A percentile compares a stretch with the other conserved stretches of the same genome.
Evolutionary conservation across 495 filamentous ascomycete genomes (phyloP).

Genomic region (Geopyxis carbonaria): DNA sequence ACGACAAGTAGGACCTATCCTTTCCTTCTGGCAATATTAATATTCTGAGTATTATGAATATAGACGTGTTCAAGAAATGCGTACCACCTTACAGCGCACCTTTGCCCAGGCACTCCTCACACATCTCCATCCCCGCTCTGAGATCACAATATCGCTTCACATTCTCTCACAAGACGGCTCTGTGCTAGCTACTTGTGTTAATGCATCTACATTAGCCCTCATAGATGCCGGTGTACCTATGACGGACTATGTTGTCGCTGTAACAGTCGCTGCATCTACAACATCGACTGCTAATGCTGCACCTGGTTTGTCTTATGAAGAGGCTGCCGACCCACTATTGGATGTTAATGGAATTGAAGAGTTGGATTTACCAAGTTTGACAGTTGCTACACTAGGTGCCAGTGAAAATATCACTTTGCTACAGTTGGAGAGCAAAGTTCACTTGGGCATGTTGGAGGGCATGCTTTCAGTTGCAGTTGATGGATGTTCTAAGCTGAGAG

Average conservation of each 20-base stretch:
- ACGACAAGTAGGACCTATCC: conserved; percentile 50
- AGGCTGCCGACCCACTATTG: conserved; percentile 58
- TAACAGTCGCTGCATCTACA: conserved; percentile 48
- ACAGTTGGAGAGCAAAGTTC: conserved; percentile 69
- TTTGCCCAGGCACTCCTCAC: conserved; percentile 61
- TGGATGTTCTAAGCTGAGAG: conserved; percentile 71
- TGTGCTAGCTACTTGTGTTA: conserved; percentile 73
- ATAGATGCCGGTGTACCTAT: conserved; percentile 92
- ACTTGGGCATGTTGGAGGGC: conserved; percentile 60
- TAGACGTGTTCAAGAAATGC: conserved; percentile 67
- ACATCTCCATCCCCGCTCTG: conserved; percentile 76
- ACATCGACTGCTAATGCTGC: conserved; percentile 35
- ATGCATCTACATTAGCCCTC: conserved; percentile 80
- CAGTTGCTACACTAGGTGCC: conserved; percentile 58
- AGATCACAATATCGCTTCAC: conserved; percentile 64
- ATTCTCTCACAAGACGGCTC: conserved; percentile 84
- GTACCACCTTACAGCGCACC: conserved; percentile 52
- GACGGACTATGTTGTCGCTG: conserved; percentile 74
- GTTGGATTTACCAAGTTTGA: conserved; percentile 74
- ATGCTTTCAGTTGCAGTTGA: conserved; percentile 86
- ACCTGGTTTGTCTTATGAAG: conserved; percentile 27
- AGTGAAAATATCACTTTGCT: conserved; percentile 60
- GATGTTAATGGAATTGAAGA: conserved; percentile 80
- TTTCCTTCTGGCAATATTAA: neutral
- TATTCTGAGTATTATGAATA: neutral